Conservation (phyloP, 2,329 filamentous ascomycete species). For the Hymenoscyphus fructigenus region DNA sequence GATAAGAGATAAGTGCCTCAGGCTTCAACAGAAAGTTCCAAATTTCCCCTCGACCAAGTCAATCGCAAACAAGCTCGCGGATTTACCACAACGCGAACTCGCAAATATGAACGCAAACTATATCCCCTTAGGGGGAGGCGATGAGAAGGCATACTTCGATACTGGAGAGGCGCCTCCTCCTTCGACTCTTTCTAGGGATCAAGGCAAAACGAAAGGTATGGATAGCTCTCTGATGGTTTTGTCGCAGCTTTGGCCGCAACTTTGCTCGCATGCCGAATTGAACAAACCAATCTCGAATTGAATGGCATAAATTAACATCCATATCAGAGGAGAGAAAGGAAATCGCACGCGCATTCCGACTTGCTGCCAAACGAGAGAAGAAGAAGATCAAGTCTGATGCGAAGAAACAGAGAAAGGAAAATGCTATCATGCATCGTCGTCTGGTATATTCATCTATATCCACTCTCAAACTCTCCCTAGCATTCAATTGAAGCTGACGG, state of each 20-base stretch:
- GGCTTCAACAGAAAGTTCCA: conserved; percentile 5
- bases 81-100: not conserved
- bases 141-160: conserved; percentile 3
- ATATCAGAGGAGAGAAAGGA: conserved; percentile 26
- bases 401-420: conserved; percentile 30
- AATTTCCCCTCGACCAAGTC: conserved; percentile 1
- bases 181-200: not conserved
- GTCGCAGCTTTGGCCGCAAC: not conserved
- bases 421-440: conserved; percentile 28
- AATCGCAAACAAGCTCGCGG: not conserved
- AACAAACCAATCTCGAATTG: not conserved
- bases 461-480: not conserved
- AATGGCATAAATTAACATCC: not conserved
- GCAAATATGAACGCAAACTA: conserved; percentile 17
- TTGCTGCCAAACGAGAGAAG: conserved; percentile 29
- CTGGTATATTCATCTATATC: conserved; percentile 17
- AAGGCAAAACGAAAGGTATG: not conserved
- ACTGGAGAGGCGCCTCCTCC: not conserved
- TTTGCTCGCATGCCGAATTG: not conserved
- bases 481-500: not conserved
- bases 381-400: conserved; percentile 33
- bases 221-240: not conserved
- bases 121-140: conserved; percentile 16
- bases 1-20: not conserved
- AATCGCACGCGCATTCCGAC: conserved; percentile 26